Conservation (phyloP, 2,329 filamentous ascomycete species). For the Stylonectria norvegica region DNA sequence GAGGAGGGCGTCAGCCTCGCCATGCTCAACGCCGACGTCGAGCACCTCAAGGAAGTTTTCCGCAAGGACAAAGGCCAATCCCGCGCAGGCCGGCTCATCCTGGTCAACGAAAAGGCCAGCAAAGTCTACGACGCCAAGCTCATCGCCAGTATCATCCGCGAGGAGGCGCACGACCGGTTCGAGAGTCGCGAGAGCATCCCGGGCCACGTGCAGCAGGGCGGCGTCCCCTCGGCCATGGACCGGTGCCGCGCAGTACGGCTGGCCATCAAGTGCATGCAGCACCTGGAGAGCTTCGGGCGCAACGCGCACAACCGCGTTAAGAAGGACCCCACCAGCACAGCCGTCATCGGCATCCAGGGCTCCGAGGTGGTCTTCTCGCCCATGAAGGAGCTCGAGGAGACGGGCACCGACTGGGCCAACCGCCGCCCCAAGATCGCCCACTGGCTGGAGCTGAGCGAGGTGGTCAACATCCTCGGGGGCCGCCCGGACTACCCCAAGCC, state of each 20-base stretch:
- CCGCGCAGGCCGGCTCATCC: slow-evolving; percentile 85
- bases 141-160: slow-evolving; percentile 92
- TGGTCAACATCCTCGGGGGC: slow-evolving; percentile 82
- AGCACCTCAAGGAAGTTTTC: slow-evolving; percentile 83
- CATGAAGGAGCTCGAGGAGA: slow-evolving; percentile 75
- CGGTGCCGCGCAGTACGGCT: slow-evolving; percentile 87
- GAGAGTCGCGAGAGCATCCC: slow-evolving; percentile 89
- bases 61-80: slow-evolving; percentile 80
- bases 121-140: slow-evolving; percentile 88
- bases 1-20: slow-evolving; percentile 93
- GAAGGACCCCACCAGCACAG: slow-evolving; percentile 67
- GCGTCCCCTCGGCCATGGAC: slow-evolving; percentile 92
- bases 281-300: slow-evolving; percentile 74
- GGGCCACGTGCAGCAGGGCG: slow-evolving; percentile 92
- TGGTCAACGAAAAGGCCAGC: slow-evolving; percentile 95
- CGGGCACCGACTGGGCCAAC: slow-evolving; percentile 91
- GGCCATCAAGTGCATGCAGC: slow-evolving; percentile 90
- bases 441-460: slow-evolving; percentile 76
- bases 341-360: slow-evolving; percentile 89
- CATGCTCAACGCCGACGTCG: slow-evolving; percentile 88
- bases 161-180: slow-evolving; percentile 87
- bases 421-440: slow-evolving; percentile 78
- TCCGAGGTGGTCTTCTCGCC: slow-evolving; percentile 84
- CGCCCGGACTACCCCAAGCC: slow-evolving; percentile 54
- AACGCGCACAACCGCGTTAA: slow-evolving; percentile 65